Percentiles rank a stretch among this genome's conserved stretches.
phyloP scores from a whole-genome alignment of 441 rosid genomes.

The Eutrema salsugineum region DNA sequence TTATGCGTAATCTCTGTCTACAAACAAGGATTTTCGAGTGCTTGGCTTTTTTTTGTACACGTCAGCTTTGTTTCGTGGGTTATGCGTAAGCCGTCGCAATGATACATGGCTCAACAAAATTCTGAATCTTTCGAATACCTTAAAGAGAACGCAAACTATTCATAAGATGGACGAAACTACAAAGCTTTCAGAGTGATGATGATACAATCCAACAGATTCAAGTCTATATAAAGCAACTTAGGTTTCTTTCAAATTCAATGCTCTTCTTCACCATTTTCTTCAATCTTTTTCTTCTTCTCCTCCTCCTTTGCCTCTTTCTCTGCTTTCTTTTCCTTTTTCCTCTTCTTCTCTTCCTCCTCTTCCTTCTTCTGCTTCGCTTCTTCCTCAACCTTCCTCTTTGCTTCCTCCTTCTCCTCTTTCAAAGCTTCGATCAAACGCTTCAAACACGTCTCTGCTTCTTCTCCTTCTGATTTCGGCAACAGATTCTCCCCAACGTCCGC shows the following conservation, averaged over 20 bases:
- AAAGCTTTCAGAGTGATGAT: background rate
- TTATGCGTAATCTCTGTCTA: too few relatives aligned
- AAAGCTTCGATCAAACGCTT: conserved; percentile 17
- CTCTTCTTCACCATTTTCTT: conserved; percentile 18
- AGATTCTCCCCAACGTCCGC: conserved; percentile 32
- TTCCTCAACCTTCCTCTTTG: conserved; percentile 6
- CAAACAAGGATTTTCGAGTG: too few relatives aligned
- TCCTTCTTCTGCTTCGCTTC: conserved; percentile 8
- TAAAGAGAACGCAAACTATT: background rate
- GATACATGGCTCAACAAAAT: background rate
- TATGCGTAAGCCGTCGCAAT: background rate
- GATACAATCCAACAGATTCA: background rate
- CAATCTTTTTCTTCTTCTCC: background rate
- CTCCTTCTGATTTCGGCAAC: conserved; percentile 22
- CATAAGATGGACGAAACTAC: background rate
- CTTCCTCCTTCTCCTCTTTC: conserved; percentile 24
- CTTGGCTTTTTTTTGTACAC: background rate
- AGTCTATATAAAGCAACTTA: background rate
- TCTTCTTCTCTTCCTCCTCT: conserved; percentile 5
- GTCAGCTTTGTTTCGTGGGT: background rate
- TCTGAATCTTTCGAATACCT: background rate
- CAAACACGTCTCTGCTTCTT: conserved; percentile 19
- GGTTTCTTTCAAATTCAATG: background rate
- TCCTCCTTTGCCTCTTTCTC: background rate
- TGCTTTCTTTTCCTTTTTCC: conserved; percentile 6